phyloP scores from a whole-genome alignment of 1,284 basidiomycete species.

The Pyrrhoderma lamaoense region DNA sequence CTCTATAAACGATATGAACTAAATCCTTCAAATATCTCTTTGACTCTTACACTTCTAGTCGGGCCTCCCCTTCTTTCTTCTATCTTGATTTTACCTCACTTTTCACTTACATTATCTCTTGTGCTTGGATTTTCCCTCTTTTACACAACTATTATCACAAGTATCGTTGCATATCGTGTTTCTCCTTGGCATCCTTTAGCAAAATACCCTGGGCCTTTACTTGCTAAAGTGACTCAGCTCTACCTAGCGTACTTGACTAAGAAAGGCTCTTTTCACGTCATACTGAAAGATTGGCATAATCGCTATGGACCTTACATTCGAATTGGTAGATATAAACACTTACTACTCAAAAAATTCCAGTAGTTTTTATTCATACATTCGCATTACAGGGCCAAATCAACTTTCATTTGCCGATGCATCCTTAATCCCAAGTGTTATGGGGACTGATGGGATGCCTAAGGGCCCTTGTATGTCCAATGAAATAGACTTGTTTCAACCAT shows the following conservation, averaged over 20 bases:
- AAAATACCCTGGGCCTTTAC: conserved; percentile 21
- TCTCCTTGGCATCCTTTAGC: conserved; percentile 24
- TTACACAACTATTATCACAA: conserved; percentile 3
- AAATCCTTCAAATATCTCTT: background rate
- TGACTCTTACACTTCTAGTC: background rate
- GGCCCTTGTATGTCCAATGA: conserved; percentile 2
- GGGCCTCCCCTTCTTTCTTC: background rate
- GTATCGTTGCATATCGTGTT: conserved; percentile 20
- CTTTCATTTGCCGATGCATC: conserved; percentile 27
- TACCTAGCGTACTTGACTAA: conserved; percentile 8
- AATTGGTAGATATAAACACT: conserved; percentile 18
- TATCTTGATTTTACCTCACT: background rate
- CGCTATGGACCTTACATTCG: conserved; percentile 20
- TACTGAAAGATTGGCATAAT: conserved; percentile 17
- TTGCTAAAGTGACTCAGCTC: conserved; percentile 19
- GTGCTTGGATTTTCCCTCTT: background rate
- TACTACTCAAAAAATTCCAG: too few relatives aligned
- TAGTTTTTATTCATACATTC: background rate
- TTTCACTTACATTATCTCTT: background rate
- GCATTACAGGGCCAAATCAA: conserved; percentile 29
- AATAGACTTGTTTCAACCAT: too few relatives aligned
- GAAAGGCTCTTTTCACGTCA: conserved; percentile 16
- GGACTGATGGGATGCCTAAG: conserved; percentile 21
- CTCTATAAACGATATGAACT: too few relatives aligned
- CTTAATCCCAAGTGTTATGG: conserved; percentile 26